A percentile compares a stretch with the other conserved stretches of the same genome.
phyloP scores from a whole-genome alignment of 2,329 filamentous ascomycete species.

The Clarireedia homoeocarpa region DNA sequence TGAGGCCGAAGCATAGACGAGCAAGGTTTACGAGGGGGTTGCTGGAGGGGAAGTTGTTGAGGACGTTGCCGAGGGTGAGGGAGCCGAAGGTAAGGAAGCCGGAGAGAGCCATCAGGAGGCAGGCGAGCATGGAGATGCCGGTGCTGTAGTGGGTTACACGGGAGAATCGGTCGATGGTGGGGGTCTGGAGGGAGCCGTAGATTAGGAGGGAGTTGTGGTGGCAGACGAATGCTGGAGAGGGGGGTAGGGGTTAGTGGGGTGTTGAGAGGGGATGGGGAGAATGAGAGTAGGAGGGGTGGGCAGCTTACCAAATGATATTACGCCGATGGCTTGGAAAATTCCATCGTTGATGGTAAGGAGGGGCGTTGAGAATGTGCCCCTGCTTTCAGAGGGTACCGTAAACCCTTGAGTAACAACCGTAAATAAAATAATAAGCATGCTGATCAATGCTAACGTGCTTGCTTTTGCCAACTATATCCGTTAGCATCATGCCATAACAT shows the following conservation, averaged over 20 bases:
- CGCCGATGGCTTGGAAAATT: slow-evolving; percentile 91
- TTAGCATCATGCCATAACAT: not conserved
- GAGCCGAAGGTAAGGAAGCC: slow-evolving; percentile 93
- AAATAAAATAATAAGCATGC: slow-evolving; percentile 84
- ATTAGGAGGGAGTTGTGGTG: slow-evolving; percentile 97
- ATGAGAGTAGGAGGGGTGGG: not conserved
- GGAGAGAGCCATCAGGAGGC: slow-evolving; percentile 76
- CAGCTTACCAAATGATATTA: slow-evolving; percentile 85
- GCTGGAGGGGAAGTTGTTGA: slow-evolving; percentile 92
- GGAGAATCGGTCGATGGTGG: slow-evolving; percentile 91
- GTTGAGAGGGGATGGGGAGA: not conserved
- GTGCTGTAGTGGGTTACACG: slow-evolving; percentile 93
- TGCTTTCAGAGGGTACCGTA: slow-evolving; percentile 61
- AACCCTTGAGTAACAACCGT: slow-evolving; percentile 82
- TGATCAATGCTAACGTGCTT: slow-evolving; percentile 83
- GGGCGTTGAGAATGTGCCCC: slow-evolving; percentile 62
- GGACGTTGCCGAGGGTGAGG: slow-evolving; percentile 85
- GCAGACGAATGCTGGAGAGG: slow-evolving; percentile 51
- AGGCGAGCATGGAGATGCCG: slow-evolving; percentile 82
- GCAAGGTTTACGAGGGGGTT: slow-evolving; percentile 94
- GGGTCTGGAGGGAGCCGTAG: slow-evolving; percentile 88
- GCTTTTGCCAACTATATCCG: slow-evolving; percentile 75
- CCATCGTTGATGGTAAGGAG: slow-evolving; percentile 75
- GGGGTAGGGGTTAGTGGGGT: slow-evolving; percentile 14
- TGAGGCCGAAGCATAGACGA: slow-evolving; percentile 89